Evolutionary conservation across 495 filamentous ascomycete species (phyloP).

Genomic region (Penicillium verhagenii): DNA sequence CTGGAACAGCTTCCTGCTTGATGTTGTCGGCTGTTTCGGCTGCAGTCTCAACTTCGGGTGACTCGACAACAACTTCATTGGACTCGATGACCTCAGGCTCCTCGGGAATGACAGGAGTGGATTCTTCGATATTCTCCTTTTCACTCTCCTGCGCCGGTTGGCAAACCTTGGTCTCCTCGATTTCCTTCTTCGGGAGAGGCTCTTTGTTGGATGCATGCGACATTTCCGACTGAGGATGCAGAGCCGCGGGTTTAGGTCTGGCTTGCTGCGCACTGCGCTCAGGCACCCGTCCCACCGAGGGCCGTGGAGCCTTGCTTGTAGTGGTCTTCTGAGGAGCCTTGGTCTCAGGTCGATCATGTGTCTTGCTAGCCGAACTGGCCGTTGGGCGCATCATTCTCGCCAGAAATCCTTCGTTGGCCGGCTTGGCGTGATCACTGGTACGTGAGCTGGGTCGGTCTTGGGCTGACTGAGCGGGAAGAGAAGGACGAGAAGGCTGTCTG

Average conservation of each 20-base stretch:
- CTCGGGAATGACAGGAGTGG: constrained; percentile 7
- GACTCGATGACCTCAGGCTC: constrained; percentile 7
- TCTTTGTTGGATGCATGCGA: constrained; percentile 18
- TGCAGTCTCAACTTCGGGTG: constrained; percentile 6
- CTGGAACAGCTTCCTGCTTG: background rate
- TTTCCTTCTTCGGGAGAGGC: constrained; percentile 6
- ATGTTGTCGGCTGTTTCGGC: background rate
- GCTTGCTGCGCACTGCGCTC: constrained; percentile 19
- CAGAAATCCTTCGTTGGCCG: constrained; percentile 74
- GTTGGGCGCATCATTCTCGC: constrained; percentile 94
- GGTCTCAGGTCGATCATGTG: constrained; percentile 64
- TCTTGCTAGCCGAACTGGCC: constrained; percentile 72
- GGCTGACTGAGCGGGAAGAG: constrained; percentile 32
- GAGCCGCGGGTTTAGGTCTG: constrained; percentile 24
- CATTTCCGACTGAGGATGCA: constrained; percentile 24
- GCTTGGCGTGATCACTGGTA: constrained; percentile 37
- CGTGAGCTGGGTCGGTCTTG: constrained; percentile 44
- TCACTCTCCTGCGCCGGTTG: constrained; percentile 17
- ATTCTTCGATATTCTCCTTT: constrained; percentile 25
- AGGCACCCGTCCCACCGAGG: constrained; percentile 14
- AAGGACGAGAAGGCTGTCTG: constrained; percentile 41
- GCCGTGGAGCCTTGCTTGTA: constrained; percentile 21
- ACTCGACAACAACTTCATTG: constrained; percentile 4
- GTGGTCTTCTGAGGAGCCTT: constrained; percentile 37
- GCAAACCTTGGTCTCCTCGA: background rate